Percentiles rank a stretch among this genome's conserved stretches.
Conservation (phyloP, 208 protist genomes). For the Acanthamoeba culbertsoni region DNA sequence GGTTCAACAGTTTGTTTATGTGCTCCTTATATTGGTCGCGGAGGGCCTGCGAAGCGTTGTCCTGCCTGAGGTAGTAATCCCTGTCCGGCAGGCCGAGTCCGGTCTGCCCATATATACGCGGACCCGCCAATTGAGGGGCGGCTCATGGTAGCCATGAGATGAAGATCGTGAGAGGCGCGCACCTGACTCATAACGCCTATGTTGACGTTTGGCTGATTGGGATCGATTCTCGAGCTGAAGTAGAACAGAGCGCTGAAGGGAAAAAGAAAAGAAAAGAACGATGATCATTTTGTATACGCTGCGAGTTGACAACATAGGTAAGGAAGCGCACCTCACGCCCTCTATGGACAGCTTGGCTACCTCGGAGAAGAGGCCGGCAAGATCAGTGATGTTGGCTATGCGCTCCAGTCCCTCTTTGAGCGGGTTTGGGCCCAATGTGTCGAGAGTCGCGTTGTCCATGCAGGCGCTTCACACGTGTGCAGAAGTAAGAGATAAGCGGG, state of each 20-base stretch:
- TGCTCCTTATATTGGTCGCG: neutral
- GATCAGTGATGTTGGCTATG: neutral
- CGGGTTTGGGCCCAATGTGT: neutral
- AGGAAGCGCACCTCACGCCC: neutral
- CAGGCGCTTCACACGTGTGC: neutral
- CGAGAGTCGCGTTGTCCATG: constrained; percentile 52
- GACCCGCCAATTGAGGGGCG: too few species aligned
- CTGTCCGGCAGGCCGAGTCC: neutral
- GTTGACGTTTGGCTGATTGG: neutral
- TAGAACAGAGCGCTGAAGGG: neutral
- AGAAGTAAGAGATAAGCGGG: neutral
- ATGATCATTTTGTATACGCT: neutral
- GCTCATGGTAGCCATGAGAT: neutral
- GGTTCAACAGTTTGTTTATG: neutral
- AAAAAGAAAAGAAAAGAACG: neutral
- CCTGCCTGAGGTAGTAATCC: neutral
- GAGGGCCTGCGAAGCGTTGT: neutral
- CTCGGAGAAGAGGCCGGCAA: neutral
- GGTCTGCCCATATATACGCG: neutral
- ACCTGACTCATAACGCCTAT: neutral
- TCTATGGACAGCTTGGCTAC: neutral
- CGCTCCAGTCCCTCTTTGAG: neutral
- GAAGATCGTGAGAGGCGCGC: neutral
- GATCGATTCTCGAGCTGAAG: neutral
- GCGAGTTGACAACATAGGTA: neutral